phyloP scores from a whole-genome alignment of 2,329 filamentous ascomycete genomes.

The Diplodia seriata region DNA sequence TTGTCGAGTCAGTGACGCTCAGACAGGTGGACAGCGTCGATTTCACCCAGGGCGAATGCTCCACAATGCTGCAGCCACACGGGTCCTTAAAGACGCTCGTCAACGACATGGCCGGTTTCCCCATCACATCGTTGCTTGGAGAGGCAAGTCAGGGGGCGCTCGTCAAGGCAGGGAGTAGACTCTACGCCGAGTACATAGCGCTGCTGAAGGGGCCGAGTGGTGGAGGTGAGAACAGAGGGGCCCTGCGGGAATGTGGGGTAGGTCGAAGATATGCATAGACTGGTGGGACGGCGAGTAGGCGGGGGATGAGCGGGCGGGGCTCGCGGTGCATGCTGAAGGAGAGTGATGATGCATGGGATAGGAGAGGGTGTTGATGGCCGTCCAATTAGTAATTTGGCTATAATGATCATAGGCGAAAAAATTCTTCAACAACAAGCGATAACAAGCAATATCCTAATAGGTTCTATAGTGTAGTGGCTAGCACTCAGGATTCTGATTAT shows the following conservation, averaged over 20 bases:
- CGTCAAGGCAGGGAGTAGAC: neutral
- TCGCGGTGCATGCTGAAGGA: neutral
- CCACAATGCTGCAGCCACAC: slow-evolving; percentile 6
- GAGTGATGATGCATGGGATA: neutral
- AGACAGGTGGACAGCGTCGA: neutral
- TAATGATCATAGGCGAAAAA: no score
- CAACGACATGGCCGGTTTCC: neutral
- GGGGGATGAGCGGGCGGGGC: neutral
- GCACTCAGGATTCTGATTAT: slow-evolving; percentile 8
- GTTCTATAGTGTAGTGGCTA: slow-evolving; percentile 17
- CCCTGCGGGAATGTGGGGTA: neutral
- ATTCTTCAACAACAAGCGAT: neutral
- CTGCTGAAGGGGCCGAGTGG: slow-evolving; percentile 5
- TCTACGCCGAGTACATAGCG: slow-evolving; percentile 8
- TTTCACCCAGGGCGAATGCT: neutral
- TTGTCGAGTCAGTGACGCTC: neutral
- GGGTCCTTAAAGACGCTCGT: neutral
- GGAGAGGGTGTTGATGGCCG: no score
- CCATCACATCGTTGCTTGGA: neutral
- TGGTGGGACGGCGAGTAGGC: neutral
- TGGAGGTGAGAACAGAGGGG: neutral
- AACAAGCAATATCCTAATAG: no score
- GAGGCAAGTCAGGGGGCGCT: neutral
- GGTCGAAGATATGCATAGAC: neutral
- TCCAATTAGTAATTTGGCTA: neutral